Evolutionary conservation across 2,329 filamentous ascomycete genomes (phyloP).

Genomic region (Penicillium sclerotigenum): DNA sequence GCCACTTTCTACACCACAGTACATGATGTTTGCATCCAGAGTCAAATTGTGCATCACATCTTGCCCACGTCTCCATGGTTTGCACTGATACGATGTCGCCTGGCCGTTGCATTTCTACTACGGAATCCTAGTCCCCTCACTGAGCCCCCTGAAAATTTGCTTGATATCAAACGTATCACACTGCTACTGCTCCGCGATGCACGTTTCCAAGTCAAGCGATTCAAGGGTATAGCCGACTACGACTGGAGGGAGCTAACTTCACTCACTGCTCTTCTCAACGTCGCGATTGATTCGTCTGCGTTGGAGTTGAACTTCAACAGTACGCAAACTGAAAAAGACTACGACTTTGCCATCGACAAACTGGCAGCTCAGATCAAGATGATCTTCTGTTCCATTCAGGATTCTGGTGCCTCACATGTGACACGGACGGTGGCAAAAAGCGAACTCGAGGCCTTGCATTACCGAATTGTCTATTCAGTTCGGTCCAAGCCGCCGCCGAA

Average conservation of each 20-base stretch:
- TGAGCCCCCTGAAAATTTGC: slow-evolving; percentile 25
- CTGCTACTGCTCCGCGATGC: slow-evolving; percentile 26
- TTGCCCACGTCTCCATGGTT: slow-evolving; percentile 37
- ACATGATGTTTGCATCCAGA: slow-evolving; percentile 38
- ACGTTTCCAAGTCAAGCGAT: slow-evolving; percentile 33
- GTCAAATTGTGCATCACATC: slow-evolving; percentile 41
- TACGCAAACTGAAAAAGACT: slow-evolving; percentile 46
- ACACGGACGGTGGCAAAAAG: slow-evolving; percentile 74
- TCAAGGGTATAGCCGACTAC: slow-evolving; percentile 29
- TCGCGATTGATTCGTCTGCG: slow-evolving; percentile 67
- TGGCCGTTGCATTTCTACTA: slow-evolving; percentile 39
- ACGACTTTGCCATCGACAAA: slow-evolving; percentile 69
- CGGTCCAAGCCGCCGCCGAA: slow-evolving; percentile 60
- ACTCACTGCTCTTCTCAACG: slow-evolving; percentile 66
- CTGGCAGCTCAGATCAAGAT: slow-evolving; percentile 59
- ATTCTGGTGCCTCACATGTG: slow-evolving; percentile 69
- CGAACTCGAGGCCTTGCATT: slow-evolving; percentile 68
- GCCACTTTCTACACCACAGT: slow-evolving; percentile 34
- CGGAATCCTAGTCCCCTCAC: slow-evolving; percentile 27
- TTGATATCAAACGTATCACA: slow-evolving; percentile 33
- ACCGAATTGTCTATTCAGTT: slow-evolving; percentile 68
- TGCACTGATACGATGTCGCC: slow-evolving; percentile 40
- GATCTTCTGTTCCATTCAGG: slow-evolving; percentile 62
- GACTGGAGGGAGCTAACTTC: slow-evolving; percentile 68
- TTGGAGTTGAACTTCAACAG: slow-evolving; percentile 32